Evolutionary conservation across 495 filamentous ascomycete genomes (phyloP), one percentile per base, ranked within the genome.

Genomic region (Neurospora sp.): DNA sequence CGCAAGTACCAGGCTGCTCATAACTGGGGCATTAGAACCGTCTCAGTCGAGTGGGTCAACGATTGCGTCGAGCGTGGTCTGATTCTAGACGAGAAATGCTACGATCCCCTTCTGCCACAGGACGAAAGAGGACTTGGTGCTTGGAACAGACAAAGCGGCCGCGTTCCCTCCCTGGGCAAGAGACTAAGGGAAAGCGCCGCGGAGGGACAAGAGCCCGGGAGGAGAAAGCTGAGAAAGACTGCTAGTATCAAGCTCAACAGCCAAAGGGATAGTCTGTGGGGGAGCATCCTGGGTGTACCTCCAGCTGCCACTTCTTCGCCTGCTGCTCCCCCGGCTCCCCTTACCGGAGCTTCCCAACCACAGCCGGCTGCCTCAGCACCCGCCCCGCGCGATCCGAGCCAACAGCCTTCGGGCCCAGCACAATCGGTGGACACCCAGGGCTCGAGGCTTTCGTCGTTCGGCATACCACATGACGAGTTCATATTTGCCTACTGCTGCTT

Each of bases 11-110:
- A 90, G 62, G 93, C 93, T 74, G 95, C 96, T 12, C 89, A 86
- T 72, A 85, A 85, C 76, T 98, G 94, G 92, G 86, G 86, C 69
- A 88, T 97, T 75, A 90, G 87, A 31, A 89, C 93, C 39, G 92
- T 98, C 37, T 88, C 90, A 4, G 78, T 90, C 41, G 92, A 97
- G 80, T 99, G 96, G 96, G 86, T 98, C 66, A 82, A 88, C 37
- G 90, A 98, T 74, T 94, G 94, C 78, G 75, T 96, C 71, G 90
- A 93, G 76, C 89, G 96, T 72, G 96, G 96, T n/a, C 94, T 99
- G 93, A 91, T 92, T 4, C 85, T 99, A 31, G 92, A 97, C 39
- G 96, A 97, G 78, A 85, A 85, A 12, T 88, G 88, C 73, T 99
- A 97, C 80, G 89, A 96, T 79, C 94, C 93, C 2, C 81, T 83